Evolutionary conservation across 1,284 basidiomycete species (phyloP).

Genomic region (Termitomyces sp.): DNA sequence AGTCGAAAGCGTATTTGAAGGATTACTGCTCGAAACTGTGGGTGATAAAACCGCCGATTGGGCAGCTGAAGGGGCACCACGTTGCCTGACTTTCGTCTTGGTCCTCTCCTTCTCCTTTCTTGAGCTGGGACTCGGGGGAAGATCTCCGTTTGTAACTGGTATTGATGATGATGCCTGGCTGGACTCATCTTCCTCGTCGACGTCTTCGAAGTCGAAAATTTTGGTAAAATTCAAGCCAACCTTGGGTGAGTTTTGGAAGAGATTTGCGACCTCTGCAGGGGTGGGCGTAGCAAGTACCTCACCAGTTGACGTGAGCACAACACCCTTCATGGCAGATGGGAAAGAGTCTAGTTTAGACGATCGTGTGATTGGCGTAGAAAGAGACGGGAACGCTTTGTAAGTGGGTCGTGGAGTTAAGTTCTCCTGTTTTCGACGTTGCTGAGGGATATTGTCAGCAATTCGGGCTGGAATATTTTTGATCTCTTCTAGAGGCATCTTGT

Average conservation of each 20-base stretch:
- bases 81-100: constrained; percentile 18
- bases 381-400: constrained; percentile 18
- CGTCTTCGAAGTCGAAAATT: constrained; percentile 63
- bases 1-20: constrained; percentile 28
- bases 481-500: constrained; percentile 65
- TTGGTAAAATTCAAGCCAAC: constrained; percentile 67
- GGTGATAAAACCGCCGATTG: constrained; percentile 14
- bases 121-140: constrained; percentile 35
- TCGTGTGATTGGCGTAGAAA: constrained; percentile 34
- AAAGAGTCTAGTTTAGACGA: constrained; percentile 24
- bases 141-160: constrained; percentile 18
- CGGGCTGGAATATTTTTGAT: constrained; percentile 62
- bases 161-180: constrained; percentile 1
- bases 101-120: constrained; percentile 28
- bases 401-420: constrained; percentile 23
- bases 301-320: constrained; percentile 70
- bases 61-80: constrained; percentile 12
- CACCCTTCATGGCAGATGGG: constrained; percentile 77
- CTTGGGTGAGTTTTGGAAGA: constrained; percentile 61
- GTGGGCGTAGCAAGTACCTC: constrained; percentile 64
- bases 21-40: constrained; percentile 7
- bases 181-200: constrained; percentile 30
- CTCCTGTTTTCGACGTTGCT: constrained; percentile 20
- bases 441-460: constrained; percentile 27
- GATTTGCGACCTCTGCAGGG: constrained; percentile 54